These are phyloP conservation scores for Fraxinus quadrangulata DNA, from an alignment of 257 asterid genomes.

Conservation along the genomic window DNA sequence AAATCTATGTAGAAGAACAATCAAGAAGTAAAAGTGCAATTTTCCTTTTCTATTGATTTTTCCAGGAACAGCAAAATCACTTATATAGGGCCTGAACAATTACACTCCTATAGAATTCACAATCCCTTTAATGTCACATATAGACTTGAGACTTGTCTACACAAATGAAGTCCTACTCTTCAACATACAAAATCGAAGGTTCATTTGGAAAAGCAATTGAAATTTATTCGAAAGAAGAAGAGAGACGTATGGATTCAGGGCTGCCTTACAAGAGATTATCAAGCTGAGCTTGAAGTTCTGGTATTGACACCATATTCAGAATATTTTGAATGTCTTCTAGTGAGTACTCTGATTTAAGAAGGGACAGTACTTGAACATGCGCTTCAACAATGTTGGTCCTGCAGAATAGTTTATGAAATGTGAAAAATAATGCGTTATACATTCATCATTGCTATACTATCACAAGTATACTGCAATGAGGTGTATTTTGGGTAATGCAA, in stretches of 20 bases:
- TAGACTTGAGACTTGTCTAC: neutral
- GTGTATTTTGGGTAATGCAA: neutral
- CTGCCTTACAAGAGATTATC: constrained; percentile 58
- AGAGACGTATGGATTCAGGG: neutral
- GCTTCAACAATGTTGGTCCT: constrained; percentile 96
- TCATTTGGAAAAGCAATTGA: neutral
- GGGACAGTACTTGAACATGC: constrained; percentile 71
- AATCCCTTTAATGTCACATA: neutral
- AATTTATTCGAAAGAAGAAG: neutral
- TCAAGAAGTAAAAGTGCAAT: neutral
- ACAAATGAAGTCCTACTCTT: neutral
- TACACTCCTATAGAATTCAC: neutral
- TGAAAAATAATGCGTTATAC: constrained; percentile 9
- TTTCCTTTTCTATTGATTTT: neutral
- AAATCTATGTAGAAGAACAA: neutral
- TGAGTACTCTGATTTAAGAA: constrained; percentile 75
- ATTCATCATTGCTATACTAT: neutral
- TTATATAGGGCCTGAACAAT: neutral
- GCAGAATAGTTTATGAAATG: constrained; percentile 29
- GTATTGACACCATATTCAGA: constrained; percentile 55
- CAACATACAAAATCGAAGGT: neutral
- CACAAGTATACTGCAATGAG: neutral
- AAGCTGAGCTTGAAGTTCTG: constrained; percentile 75
- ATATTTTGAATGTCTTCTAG: constrained; percentile 64
- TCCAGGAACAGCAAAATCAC: neutral